Evolutionary conservation across 2,329 filamentous ascomycete genomes (phyloP), one percentile per base, ranked within the genome.

Genomic region (Diplodia mutila): DNA sequence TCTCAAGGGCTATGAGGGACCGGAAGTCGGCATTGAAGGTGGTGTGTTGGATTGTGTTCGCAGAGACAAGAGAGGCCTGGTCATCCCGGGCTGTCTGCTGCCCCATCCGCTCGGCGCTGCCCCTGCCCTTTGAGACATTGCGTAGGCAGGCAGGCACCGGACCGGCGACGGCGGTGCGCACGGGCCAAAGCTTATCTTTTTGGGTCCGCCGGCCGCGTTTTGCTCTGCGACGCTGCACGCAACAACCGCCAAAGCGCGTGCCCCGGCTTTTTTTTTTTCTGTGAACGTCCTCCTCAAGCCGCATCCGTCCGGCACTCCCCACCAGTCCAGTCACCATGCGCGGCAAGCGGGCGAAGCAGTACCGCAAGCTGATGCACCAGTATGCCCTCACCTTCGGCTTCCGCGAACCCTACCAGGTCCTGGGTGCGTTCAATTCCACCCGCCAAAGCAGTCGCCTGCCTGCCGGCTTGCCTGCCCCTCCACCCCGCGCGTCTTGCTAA

Each of bases 281-380:
- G n/a, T 25, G 29, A 9, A 25, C 21, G 9, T 18, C 21, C 18
- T 7, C 42, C 6, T 18, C 14, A 5, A 25, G 39, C 18, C 39
- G 21, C 37, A 52, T n/a, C 48, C 75, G 77, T 72, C 78, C 29
- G n/a, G n/a, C 29, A 8, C 29, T 32, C 29, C 29, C 29, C 29
- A 32, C 29, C 29, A 8, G 29, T 32, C 29, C 29, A 32, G 29
- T 32, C 29, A 85, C 74, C 59, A 91, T 90, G 87, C 85, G 88
- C 75, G 89, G 88, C 65, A 92, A 91, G 80, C 84, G 87, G 69
- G 85, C 84, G 51, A 90, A 91, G 80, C 89, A 90, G 74, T 93
- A 93, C 79, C 88, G 90, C 76, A 97, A 97, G 88, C 89, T 97
- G 75, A 96, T 99, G 90, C 90, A 93, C 80, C 90, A 94, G 77